phyloP scores from a whole-genome alignment of 2,329 filamentous ascomycete genomes.

The Aplosporella prunicola region DNA sequence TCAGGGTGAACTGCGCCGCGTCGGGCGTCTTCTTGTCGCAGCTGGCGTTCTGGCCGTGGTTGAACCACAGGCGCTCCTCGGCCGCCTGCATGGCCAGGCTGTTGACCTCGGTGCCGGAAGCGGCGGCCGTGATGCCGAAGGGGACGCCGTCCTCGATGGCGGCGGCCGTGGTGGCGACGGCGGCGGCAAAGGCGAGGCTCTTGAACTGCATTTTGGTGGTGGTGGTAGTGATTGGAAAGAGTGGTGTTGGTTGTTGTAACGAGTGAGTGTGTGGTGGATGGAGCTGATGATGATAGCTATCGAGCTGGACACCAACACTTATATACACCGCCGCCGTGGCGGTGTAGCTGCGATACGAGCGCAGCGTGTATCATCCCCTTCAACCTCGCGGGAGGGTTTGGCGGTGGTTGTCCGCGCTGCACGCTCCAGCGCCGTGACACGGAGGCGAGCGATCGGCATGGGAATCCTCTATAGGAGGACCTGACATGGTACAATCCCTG shows the following conservation, averaged over 20 bases:
- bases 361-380: too few relatives aligned
- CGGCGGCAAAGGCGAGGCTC: conserved; percentile 17
- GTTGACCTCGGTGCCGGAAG: conserved; percentile 42
- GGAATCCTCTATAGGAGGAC: too few relatives aligned
- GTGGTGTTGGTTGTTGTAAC: conserved; percentile 9
- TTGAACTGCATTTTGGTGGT: conserved; percentile 24
- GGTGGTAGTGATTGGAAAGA: conserved; percentile 1
- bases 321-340: too few relatives aligned
- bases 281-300: too few relatives aligned
- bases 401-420: too few relatives aligned
- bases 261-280: too few relatives aligned
- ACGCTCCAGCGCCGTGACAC: too few relatives aligned
- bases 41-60: conserved; percentile 37
- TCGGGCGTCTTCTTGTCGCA: conserved; percentile 34
- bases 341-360: too few relatives aligned
- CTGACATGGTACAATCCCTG: too few relatives aligned
- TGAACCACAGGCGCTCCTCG: conserved; percentile 35
- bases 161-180: conserved; percentile 25
- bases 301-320: too few relatives aligned
- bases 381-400: too few relatives aligned
- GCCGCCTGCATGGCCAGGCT: conserved; percentile 38
- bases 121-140: conserved; percentile 42
- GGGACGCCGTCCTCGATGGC: conserved; percentile 37
- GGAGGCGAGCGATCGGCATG: too few relatives aligned
- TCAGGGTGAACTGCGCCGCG: conserved; percentile 43